Evolutionary conservation across 2,329 filamentous ascomycete species (phyloP), one percentile per base, ranked within the genome.

Genomic region (Truncatella angustata): DNA sequence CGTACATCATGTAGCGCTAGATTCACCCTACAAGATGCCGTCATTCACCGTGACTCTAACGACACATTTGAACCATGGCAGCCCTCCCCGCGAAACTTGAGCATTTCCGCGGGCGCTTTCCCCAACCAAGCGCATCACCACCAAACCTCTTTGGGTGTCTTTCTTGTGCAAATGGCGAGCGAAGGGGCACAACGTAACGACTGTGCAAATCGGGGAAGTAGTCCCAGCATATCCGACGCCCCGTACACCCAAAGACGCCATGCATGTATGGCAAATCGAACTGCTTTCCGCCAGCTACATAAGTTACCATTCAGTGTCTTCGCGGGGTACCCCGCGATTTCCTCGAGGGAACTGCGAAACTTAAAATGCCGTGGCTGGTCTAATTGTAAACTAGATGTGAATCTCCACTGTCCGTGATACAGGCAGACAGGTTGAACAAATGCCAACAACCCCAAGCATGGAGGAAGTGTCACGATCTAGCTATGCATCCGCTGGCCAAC

Each of bases 251-350:
- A n/a, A n/a, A 32, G 28, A 26, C 40, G 5, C 40, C 20, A 20
- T 24, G 28, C 23, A 32, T 46, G 43, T 26, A 34, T 21, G 26
- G 40, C 14, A 16, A 24, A 26, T 44, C 14, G 1, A 44, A 28
- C 40, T 47, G 5, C 10, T 16, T n/a, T n/a, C 10, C 11, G 14
- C 32, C 20, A n/a, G 18, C n/a, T n/a, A n/a, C n/a, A n/a, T n/a
- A n/a, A n/a, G n/a, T n/a, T n/a, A 37, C 46, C 32, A 24, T 12
- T 21, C 45, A 21, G 18, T 12, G 16, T n/a, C 16, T 37, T 49
- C 46, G 46, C 32, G 46, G 46, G 46, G 46, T 49, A 49, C 46
- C 46, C 46, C 46, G 46, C 46, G 46, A 49, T 49, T 36, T 23
- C 14, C 16, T 32, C 26, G 35, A 34, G 44, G 21, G 26, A 26